Conservation (phyloP, 1,139 yeast genomes). For the Lodderomyces beijingensis region DNA sequence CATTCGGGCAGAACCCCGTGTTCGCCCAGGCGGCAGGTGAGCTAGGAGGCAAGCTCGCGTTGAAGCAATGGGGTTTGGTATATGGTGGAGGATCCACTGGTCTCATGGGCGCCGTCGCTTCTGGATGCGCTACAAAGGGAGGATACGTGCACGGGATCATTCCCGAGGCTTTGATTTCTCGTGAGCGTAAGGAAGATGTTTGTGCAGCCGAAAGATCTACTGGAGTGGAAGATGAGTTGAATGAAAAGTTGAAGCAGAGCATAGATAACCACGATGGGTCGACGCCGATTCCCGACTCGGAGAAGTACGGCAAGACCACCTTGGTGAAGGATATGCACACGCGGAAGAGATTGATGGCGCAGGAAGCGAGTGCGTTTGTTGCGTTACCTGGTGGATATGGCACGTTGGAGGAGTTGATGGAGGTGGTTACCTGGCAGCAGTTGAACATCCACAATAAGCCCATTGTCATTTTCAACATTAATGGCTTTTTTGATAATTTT, state of each 20-base stretch:
- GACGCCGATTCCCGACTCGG: slow-evolving; percentile 60
- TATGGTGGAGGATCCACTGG: slow-evolving; percentile 93
- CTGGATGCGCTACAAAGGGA: slow-evolving; percentile 62
- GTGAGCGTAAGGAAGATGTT: slow-evolving; percentile 55
- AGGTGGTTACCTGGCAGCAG: slow-evolving; percentile 84
- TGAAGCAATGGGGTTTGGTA: slow-evolving; percentile 67
- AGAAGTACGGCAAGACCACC: slow-evolving; percentile 71
- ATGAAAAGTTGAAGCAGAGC: slow-evolving; percentile 41
- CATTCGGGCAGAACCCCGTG: slow-evolving; percentile 55
- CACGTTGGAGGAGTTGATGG: slow-evolving; percentile 85
- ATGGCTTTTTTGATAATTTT: slow-evolving; percentile 76
- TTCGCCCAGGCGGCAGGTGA: slow-evolving; percentile 53
- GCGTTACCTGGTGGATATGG: slow-evolving; percentile 95
- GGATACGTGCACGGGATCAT: slow-evolving; percentile 85
- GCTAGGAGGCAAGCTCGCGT: slow-evolving; percentile 58
- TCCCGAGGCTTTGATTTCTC: slow-evolving; percentile 73
- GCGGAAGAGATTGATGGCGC: slow-evolving; percentile 81
- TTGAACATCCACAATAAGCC: slow-evolving; percentile 83
- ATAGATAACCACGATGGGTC: slow-evolving; percentile 53
- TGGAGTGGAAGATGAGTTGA: slow-evolving; percentile 40
- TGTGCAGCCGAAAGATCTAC: slow-evolving; percentile 19
- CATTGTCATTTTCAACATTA: slow-evolving; percentile 67
- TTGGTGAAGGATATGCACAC: slow-evolving; percentile 89
- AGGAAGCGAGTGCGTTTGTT: slow-evolving; percentile 80
- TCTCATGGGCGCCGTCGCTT: slow-evolving; percentile 83